Percentiles rank a stretch among this genome's conserved stretches.
Evolutionary conservation across 2,329 filamentous ascomycete species (phyloP).

Genomic region (Fusarium papillatum): DNA sequence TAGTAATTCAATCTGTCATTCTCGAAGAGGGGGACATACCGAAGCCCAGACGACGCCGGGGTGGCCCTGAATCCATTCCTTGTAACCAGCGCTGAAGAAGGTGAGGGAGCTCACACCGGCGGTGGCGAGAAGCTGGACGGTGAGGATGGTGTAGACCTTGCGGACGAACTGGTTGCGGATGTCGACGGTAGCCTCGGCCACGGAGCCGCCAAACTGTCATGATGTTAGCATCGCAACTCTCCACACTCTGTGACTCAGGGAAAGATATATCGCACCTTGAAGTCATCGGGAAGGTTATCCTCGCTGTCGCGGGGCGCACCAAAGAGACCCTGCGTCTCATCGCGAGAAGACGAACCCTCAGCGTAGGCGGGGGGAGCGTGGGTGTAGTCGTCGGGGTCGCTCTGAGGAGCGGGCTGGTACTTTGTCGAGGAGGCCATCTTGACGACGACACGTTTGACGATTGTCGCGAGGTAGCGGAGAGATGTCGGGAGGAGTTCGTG

Average conservation of each 20-base stretch:
- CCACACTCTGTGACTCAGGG: neutral
- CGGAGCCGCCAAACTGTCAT: conserved; percentile 86
- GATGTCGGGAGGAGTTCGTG: neutral
- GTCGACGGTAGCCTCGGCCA: conserved; percentile 93
- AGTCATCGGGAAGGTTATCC: conserved; percentile 96
- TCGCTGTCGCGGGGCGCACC: conserved; percentile 82
- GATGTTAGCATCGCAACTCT: conserved; percentile 26
- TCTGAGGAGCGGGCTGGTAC: conserved; percentile 86
- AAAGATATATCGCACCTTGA: conserved; percentile 74
- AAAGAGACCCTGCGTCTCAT: conserved; percentile 69
- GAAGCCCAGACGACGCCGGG: conserved; percentile 89
- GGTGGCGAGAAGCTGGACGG: conserved; percentile 92
- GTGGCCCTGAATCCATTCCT: conserved; percentile 87
- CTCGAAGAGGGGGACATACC: conserved; percentile 56
- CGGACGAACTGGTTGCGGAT: conserved; percentile 97
- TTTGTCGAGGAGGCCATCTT: conserved; percentile 82
- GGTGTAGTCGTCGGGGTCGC: conserved; percentile 87
- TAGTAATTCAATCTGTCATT: conserved; percentile 21
- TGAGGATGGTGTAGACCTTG: conserved; percentile 98
- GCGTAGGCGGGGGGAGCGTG: conserved; percentile 88
- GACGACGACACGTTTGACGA: neutral
- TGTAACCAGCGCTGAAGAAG: conserved; percentile 87
- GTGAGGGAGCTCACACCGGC: conserved; percentile 84
- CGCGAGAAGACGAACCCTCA: conserved; percentile 67
- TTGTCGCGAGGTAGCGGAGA: neutral